Evolutionary conservation across 192 early-diverging fungal genomes (phyloP).

Genomic region (Backusella psychrophila): DNA sequence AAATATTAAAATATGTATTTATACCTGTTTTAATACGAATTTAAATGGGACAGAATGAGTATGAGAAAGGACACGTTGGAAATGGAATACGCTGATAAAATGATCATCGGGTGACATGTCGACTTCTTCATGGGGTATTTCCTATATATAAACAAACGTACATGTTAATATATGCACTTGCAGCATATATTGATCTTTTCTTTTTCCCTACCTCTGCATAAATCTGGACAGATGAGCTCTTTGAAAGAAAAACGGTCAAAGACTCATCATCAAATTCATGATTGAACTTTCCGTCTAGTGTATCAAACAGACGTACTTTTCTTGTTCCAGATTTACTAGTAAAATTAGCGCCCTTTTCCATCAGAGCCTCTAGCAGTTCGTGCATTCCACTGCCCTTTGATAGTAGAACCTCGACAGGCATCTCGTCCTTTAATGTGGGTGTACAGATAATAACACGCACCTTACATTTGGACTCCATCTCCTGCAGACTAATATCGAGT

Average conservation of each 20-base stretch:
- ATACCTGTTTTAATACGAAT: slow-evolving; percentile 58
- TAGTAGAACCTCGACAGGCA: slow-evolving; percentile 63
- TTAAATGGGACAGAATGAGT: slow-evolving; percentile 85
- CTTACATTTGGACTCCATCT: slow-evolving; percentile 78
- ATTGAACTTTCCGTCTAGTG: slow-evolving; percentile 45
- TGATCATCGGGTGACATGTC: slow-evolving; percentile 33
- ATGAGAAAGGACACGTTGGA: slow-evolving; percentile 61
- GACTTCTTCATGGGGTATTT: slow-evolving; percentile 48
- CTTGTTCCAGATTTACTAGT: slow-evolving; percentile 37
- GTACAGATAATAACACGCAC: slow-evolving; percentile 71
- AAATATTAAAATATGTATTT: too few relatives aligned
- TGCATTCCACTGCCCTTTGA: slow-evolving; percentile 49
- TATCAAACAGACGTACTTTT: slow-evolving; percentile 59
- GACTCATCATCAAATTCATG: slow-evolving; percentile 43
- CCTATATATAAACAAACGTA: slow-evolving; percentile 12
- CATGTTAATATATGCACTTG: neutral
- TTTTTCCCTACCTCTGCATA: slow-evolving; percentile 50
- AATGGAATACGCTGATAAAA: slow-evolving; percentile 76
- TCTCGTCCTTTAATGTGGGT: slow-evolving; percentile 60
- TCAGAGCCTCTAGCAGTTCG: slow-evolving; percentile 49
- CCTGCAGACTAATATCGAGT: slow-evolving; percentile 73
- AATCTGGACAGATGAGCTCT: slow-evolving; percentile 34
- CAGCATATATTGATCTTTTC: neutral
- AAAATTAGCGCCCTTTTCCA: slow-evolving; percentile 47
- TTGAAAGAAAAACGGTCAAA: slow-evolving; percentile 44